Evolutionary conservation across 176 grass and related monocot genomes (phyloP).

Genomic region (Areca catechu): DNA sequence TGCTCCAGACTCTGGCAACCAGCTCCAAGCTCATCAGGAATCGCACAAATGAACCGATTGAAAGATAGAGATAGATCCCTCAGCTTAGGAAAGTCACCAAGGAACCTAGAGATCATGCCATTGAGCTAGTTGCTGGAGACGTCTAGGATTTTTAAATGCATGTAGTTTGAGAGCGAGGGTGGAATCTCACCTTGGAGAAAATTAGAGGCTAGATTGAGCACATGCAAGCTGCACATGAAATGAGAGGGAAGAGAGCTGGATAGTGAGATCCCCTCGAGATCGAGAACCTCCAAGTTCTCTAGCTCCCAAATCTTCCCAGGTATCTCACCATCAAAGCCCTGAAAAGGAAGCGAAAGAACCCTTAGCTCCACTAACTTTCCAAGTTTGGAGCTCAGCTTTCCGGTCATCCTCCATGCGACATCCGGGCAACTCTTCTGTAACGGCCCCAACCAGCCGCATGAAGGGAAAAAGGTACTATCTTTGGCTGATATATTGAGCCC

Average conservation of each 20-base stretch:
- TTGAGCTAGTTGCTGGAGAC: slow-evolving; percentile 68
- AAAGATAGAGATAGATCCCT: slow-evolving; percentile 52
- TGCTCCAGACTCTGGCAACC: slow-evolving; percentile 40
- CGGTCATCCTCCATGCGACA: neutral
- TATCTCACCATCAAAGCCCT: slow-evolving; percentile 42
- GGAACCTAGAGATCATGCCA: slow-evolving; percentile 49
- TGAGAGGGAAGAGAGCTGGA: slow-evolving; percentile 31
- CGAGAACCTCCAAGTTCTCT: slow-evolving; percentile 36
- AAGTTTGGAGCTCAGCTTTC: slow-evolving; percentile 6
- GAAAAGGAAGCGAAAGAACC: slow-evolving; percentile 25
- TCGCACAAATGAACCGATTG: slow-evolving; percentile 62
- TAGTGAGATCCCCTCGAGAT: slow-evolving; percentile 37
- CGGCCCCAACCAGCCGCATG: neutral
- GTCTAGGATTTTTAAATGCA: slow-evolving; percentile 52
- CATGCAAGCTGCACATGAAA: slow-evolving; percentile 31
- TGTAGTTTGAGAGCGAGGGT: slow-evolving; percentile 28
- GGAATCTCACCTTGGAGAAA: slow-evolving; percentile 65
- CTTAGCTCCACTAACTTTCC: neutral
- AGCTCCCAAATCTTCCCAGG: slow-evolving; percentile 49
- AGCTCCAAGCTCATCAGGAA: slow-evolving; percentile 47
- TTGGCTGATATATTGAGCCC: slow-evolving; percentile 39
- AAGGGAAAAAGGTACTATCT: slow-evolving; percentile 1
- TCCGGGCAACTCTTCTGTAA: slow-evolving; percentile 1
- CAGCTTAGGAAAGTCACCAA: slow-evolving; percentile 29
- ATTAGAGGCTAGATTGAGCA: slow-evolving; percentile 65